Evolutionary conservation across 805 yeast species (phyloP).

Genomic region (Starmerella gropengiesseri): DNA sequence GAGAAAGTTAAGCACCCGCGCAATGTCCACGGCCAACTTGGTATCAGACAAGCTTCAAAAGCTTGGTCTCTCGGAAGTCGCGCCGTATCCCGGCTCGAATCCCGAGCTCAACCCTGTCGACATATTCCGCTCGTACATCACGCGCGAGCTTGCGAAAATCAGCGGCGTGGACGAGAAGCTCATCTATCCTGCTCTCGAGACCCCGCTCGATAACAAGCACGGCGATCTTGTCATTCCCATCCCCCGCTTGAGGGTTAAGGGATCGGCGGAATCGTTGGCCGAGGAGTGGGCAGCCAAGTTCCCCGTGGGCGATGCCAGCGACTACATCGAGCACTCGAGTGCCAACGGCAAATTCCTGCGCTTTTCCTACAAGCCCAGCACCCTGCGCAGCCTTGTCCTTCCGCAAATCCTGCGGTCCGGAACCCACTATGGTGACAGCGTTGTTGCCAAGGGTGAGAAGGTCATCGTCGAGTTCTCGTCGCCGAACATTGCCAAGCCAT

Average conservation of each 20-base stretch:
- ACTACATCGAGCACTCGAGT: conserved; percentile 55
- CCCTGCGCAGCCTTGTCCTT: conserved; percentile 57
- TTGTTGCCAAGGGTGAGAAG: conserved; percentile 61
- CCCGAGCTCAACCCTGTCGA: conserved; percentile 78
- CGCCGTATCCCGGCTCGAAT: conserved; percentile 41
- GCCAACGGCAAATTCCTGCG: conserved; percentile 88
- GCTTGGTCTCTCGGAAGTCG: conserved; percentile 21
- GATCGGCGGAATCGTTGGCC: conserved; percentile 69
- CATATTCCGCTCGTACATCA: conserved; percentile 77
- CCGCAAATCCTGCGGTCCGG: conserved; percentile 55
- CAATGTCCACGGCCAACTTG: conserved; percentile 18
- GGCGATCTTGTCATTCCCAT: conserved; percentile 90
- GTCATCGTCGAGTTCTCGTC: conserved; percentile 84
- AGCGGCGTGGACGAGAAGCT: conserved; percentile 59
- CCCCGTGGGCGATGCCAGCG: conserved; percentile 43
- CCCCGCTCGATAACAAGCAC: conserved; percentile 73
- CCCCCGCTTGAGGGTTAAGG: conserved; percentile 77
- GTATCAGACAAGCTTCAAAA: conserved; percentile 20
- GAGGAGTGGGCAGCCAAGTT: conserved; percentile 67
- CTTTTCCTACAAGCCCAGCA: conserved; percentile 62
- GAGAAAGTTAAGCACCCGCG: conserved; percentile 7
- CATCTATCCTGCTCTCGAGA: conserved; percentile 77
- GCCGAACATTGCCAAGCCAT: conserved; percentile 98
- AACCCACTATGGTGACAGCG: conserved; percentile 57
- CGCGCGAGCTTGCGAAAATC: conserved; percentile 62